A percentile compares a stretch with the other conserved stretches of the same genome.
phyloP scores from a whole-genome alignment of 495 filamentous ascomycete species.

The Delitschia confertaspora region DNA sequence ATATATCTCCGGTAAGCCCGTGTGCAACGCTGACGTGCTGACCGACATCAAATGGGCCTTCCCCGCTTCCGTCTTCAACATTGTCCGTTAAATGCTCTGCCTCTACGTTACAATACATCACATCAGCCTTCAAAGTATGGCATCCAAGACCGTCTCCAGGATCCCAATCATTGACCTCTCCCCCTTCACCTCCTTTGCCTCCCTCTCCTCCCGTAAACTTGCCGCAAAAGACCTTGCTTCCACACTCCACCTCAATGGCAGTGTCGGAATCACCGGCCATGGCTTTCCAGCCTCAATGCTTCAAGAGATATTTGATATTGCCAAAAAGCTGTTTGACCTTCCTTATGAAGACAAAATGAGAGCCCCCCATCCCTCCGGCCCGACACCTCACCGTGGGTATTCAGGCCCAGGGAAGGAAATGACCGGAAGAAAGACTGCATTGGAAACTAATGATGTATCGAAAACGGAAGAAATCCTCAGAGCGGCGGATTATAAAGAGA shows the following conservation, averaged over 20 bases:
- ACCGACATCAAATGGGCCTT: too few species aligned
- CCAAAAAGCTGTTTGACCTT: constrained; percentile 38
- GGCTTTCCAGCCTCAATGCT: constrained; percentile 16
- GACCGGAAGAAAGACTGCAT: constrained; percentile 50
- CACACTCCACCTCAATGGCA: constrained; percentile 19
- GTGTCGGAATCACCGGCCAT: constrained; percentile 28
- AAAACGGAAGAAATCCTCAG: constrained; percentile 32
- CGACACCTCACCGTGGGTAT: constrained; percentile 53
- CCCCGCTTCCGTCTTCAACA: too few species aligned
- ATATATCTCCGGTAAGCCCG: too few species aligned
- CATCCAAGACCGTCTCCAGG: too few species aligned
- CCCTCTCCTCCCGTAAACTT: neutral
- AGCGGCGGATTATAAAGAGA: constrained; percentile 45
- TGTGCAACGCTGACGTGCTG: too few species aligned
- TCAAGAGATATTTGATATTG: constrained; percentile 16
- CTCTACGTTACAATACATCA: too few species aligned
- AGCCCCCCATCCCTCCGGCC: constrained; percentile 54
- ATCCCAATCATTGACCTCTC: constrained; percentile 28
- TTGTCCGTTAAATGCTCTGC: too few species aligned
- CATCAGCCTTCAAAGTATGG: too few species aligned
- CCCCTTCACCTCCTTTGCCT: constrained; percentile 8
- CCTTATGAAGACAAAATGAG: constrained; percentile 42
- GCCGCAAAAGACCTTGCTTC: constrained; percentile 14
- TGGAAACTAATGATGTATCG: constrained; percentile 47
- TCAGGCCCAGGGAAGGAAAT: constrained; percentile 45